Evolutionary conservation across 1,139 yeast genomes (phyloP).

Genomic region (Geotrichum candidum): DNA sequence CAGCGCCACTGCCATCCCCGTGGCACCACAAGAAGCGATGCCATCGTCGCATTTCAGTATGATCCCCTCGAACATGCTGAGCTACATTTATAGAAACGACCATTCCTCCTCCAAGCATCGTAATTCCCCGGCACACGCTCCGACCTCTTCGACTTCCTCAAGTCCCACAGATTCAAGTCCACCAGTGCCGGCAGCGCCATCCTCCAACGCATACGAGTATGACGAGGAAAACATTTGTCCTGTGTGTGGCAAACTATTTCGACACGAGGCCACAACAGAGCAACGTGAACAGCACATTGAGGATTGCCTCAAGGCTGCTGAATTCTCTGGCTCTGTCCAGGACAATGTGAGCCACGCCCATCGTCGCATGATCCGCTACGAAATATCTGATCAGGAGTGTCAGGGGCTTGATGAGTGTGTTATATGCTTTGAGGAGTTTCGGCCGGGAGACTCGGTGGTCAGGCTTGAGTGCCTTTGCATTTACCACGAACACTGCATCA

Average conservation of each 20-base stretch:
- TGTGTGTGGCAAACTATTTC: constrained; percentile 8
- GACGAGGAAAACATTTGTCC: constrained; percentile 11
- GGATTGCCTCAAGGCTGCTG: constrained; percentile 59
- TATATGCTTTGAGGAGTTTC: constrained; percentile 82
- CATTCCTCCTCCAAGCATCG: not conserved
- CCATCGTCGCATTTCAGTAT: not conserved
- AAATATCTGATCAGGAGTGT: constrained; percentile 46
- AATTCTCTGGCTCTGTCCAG: constrained; percentile 55
- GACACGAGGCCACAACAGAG: constrained; percentile 11
- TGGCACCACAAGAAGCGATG: not conserved
- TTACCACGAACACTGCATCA: constrained; percentile 83
- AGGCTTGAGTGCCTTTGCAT: constrained; percentile 89
- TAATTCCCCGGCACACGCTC: not conserved
- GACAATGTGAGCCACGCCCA: constrained; percentile 31
- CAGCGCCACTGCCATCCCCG: not conserved
- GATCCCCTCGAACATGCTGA: not conserved
- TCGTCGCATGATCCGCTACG: constrained; percentile 74
- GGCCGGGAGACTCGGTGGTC: constrained; percentile 82
- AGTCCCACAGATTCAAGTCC: not conserved
- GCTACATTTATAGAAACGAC: not conserved
- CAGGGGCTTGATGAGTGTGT: constrained; percentile 59
- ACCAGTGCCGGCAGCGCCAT: not conserved
- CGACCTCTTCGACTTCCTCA: not conserved
- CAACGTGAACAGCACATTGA: constrained; percentile 64
- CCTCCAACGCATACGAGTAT: not conserved